Conservation (phyloP, 768 basidiomycete species). For the Pleurotus giganteus region DNA sequence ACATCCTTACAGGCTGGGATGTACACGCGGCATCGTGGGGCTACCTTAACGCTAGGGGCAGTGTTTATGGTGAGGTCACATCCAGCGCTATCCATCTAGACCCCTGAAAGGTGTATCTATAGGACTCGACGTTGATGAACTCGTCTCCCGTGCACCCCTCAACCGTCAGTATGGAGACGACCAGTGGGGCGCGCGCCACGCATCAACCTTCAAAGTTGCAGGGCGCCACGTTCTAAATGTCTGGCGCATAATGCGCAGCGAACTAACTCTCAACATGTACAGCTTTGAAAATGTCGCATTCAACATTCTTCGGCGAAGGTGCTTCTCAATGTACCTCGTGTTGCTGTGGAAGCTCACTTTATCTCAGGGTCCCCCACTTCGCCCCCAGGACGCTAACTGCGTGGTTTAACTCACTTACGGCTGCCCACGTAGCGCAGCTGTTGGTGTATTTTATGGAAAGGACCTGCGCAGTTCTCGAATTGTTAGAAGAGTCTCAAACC, state of each 20-base stretch:
- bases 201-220: slow-evolving; percentile 78
- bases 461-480: slow-evolving; percentile 68
- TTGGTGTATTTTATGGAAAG: slow-evolving; percentile 64
- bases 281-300: slow-evolving; percentile 90
- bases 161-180: slow-evolving; percentile 39
- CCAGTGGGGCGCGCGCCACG: slow-evolving; percentile 71
- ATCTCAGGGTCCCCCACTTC: slow-evolving; percentile 73
- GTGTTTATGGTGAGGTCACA: slow-evolving; percentile 46
- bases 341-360: slow-evolving; percentile 5
- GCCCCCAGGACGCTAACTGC: slow-evolving; percentile 54
- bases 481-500: slow-evolving; percentile 78
- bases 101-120: slow-evolving; percentile 4
- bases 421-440: slow-evolving; percentile 52
- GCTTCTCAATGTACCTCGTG: background rate
- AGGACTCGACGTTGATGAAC: slow-evolving; percentile 74
- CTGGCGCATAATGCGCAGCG: slow-evolving; percentile 90
- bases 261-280: slow-evolving; percentile 74
- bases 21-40: slow-evolving; percentile 89
- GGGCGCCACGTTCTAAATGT: slow-evolving; percentile 92
- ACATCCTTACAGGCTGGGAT: slow-evolving; percentile 92
- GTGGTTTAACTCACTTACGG: slow-evolving; percentile 64
- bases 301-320: slow-evolving; percentile 78
- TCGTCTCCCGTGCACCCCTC: slow-evolving; percentile 74
- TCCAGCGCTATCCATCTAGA: slow-evolving; percentile 15
- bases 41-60: slow-evolving; percentile 71